A percentile compares a stretch with the other conserved stretches of the same genome.
phyloP scores from a whole-genome alignment of 1,284 basidiomycete genomes.

The Pyrrhoderma lamaoense region DNA sequence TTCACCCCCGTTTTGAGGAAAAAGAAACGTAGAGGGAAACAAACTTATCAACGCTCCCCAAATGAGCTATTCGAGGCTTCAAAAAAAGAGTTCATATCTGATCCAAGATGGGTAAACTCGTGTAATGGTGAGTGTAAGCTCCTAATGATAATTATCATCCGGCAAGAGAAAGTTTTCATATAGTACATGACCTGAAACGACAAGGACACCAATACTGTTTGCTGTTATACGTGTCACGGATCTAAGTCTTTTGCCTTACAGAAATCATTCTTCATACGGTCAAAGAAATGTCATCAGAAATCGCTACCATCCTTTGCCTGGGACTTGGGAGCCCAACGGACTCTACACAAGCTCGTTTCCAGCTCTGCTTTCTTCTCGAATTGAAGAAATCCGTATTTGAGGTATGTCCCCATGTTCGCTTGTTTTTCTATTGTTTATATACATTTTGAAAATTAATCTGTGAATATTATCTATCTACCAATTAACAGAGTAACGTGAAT shows the following conservation, averaged over 20 bases:
- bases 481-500: conserved; percentile 27
- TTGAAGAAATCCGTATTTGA: conserved; percentile 21
- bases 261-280: conserved; percentile 14
- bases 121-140: conserved; percentile 11
- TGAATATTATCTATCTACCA: no score
- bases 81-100: conserved; percentile 8
- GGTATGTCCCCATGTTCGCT: conserved; percentile 17
- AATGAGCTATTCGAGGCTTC: conserved; percentile 4
- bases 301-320: conserved; percentile 44
- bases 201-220: neutral
- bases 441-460: no score
- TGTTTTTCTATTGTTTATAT: no score
- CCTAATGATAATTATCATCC: no score
- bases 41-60: neutral
- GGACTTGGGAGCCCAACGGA: conserved; percentile 61
- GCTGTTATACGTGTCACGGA: neutral
- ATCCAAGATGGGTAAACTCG: conserved; percentile 6
- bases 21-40: conserved; percentile 13
- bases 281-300: conserved; percentile 7
- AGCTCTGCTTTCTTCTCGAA: conserved; percentile 57
- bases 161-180: neutral
- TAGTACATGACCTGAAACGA: no score
- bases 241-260: conserved; percentile 2
- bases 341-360: conserved; percentile 54
- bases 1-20: conserved; percentile 13